Percentiles rank a stretch among this genome's conserved stretches.
Evolutionary conservation across 305 asterid genomes (phyloP).

Genomic region (Fraxinus sp.): DNA sequence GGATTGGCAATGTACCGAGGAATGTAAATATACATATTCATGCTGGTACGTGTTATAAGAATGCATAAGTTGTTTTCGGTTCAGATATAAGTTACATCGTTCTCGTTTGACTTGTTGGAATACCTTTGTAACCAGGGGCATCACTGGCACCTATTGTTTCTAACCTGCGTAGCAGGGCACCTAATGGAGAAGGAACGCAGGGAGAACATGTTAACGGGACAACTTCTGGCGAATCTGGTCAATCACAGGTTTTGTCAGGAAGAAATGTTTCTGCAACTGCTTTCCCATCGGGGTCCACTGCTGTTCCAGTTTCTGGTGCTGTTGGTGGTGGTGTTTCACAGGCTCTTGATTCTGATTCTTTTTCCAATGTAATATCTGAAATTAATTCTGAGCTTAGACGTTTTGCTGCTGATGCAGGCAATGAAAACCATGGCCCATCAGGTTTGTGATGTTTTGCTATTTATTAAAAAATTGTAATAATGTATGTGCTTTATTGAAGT

Average conservation of each 20-base stretch:
- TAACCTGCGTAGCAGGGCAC: constrained; percentile 45
- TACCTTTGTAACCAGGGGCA: constrained; percentile 33
- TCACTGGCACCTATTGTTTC: constrained; percentile 48
- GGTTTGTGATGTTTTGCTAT: constrained; percentile 37
- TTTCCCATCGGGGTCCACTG: constrained; percentile 43
- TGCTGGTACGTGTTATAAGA: constrained; percentile 50
- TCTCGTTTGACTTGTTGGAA: constrained; percentile 12
- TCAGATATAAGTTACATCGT: neutral
- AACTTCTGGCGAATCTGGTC: constrained; percentile 46
- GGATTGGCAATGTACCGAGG: constrained; percentile 54
- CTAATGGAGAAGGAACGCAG: constrained; percentile 50
- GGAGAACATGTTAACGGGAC: constrained; percentile 45
- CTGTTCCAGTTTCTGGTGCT: constrained; percentile 32
- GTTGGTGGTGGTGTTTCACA: constrained; percentile 34
- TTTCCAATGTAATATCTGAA: constrained; percentile 36
- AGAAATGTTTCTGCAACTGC: constrained; percentile 26
- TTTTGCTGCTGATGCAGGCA: constrained; percentile 31
- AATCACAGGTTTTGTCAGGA: constrained; percentile 39
- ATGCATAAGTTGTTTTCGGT: constrained; percentile 1
- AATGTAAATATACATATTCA: constrained; percentile 83
- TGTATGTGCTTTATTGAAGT: constrained; percentile 9
- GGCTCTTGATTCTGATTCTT: constrained; percentile 33
- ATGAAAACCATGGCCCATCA: constrained; percentile 32
- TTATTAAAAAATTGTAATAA: neutral
- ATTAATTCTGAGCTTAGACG: constrained; percentile 36